These are phyloP conservation scores for Macrophomina tecta DNA, from an alignment of 2,329 filamentous ascomycete species.

Conservation along the genomic window DNA sequence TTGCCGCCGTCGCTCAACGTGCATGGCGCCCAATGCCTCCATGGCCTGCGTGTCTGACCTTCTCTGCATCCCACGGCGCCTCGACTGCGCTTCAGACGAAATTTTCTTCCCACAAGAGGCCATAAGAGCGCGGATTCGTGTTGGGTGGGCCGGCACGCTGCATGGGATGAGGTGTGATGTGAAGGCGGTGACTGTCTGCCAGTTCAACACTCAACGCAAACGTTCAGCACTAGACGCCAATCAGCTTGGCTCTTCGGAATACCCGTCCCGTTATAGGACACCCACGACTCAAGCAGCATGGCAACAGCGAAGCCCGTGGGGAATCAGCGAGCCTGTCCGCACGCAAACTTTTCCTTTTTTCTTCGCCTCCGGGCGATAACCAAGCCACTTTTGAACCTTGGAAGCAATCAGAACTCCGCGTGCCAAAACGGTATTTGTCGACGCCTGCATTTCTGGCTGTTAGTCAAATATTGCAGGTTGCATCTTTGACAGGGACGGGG, in stretches of 20 bases:
- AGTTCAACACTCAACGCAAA: conserved; percentile 11
- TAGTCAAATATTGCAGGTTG: not conserved
- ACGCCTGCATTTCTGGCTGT: not conserved
- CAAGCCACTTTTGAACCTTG: no score
- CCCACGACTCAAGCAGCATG: conserved; percentile 11
- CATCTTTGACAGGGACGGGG: not conserved
- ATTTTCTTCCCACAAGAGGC: not conserved
- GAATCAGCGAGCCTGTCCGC: not conserved
- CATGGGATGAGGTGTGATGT: not conserved
- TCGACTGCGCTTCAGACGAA: not conserved
- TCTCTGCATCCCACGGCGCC: not conserved
- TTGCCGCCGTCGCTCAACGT: not conserved
- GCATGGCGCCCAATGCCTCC: conserved; percentile 1
- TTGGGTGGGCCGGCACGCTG: conserved; percentile 3
- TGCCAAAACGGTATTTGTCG: not conserved
- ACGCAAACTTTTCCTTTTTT: not conserved
- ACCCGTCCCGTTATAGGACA: conserved; percentile 2
- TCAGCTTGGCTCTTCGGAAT: conserved; percentile 1
- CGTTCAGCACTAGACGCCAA: conserved; percentile 1
- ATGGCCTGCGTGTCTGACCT: not conserved
- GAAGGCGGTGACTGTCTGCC: conserved; percentile 20
- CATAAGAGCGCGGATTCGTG: not conserved
- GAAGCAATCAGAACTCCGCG: not conserved
- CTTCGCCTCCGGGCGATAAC: not conserved
- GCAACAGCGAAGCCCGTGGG: not conserved